These are phyloP conservation scores for Penstemon davidsonii DNA, from an alignment of 257 asterid genomes.

Conservation along the genomic window DNA sequence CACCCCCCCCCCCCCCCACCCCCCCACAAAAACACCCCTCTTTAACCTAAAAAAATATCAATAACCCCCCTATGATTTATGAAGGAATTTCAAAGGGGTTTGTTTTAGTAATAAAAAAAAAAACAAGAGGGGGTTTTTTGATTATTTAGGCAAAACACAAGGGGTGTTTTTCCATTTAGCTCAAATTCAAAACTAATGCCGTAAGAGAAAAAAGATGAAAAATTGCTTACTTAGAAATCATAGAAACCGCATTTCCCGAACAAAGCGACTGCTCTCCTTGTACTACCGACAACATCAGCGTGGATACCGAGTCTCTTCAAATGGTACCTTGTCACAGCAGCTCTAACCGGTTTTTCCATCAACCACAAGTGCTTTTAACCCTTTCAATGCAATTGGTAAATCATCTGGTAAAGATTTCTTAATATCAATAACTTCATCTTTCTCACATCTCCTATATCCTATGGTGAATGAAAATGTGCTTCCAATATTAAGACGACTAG, in stretches of 20 bases:
- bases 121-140: too few species aligned
- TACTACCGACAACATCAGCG: constrained; percentile 55
- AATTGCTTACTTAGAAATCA: constrained; percentile 51
- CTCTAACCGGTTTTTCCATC: constrained; percentile 81
- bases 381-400: constrained; percentile 58
- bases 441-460: constrained; percentile 52
- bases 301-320: constrained; percentile 77
- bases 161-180: too few species aligned
- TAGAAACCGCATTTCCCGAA: constrained; percentile 42
- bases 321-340: constrained; percentile 78
- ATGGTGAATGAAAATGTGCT: constrained; percentile 84
- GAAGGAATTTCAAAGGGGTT: too few species aligned
- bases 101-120: too few species aligned
- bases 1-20: too few species aligned
- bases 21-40: too few species aligned
- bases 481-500: constrained; percentile 74
- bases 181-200: background rate
- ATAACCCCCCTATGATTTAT: too few species aligned
- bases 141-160: background rate
- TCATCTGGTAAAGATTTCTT: constrained; percentile 53
- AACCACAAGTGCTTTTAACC: constrained; percentile 63
- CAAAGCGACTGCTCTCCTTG: constrained; percentile 45
- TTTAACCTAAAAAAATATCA: too few species aligned
- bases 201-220: background rate
- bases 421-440: constrained; percentile 33